Conservation (phyloP, 2,329 filamentous ascomycete genomes). For the Bimuria novae-zelandiae region DNA sequence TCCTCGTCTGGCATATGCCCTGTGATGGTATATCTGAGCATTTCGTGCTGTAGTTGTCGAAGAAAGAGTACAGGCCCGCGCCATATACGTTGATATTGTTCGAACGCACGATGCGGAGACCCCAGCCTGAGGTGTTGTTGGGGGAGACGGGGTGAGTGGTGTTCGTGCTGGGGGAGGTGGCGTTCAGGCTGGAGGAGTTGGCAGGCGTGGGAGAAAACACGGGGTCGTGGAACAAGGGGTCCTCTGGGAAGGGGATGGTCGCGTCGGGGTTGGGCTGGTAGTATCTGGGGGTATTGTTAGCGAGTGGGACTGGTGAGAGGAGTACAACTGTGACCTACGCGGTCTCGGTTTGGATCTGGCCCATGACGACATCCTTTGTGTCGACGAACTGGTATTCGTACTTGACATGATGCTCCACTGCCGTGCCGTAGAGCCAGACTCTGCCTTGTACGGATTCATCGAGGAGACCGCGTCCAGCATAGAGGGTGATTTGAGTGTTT, state of each 20-base stretch:
- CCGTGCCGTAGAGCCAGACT: constrained; percentile 67
- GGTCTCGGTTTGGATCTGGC: constrained; percentile 85
- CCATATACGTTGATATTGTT: constrained; percentile 64
- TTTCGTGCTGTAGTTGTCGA: constrained; percentile 62
- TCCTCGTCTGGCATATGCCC: constrained; percentile 54
- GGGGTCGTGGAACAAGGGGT: constrained; percentile 67
- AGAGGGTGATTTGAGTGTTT: constrained; percentile 72
- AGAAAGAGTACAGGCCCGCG: constrained; percentile 70
- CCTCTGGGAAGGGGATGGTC: constrained; percentile 65
- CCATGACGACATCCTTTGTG: constrained; percentile 80
- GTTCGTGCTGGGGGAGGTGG: constrained; percentile 20
- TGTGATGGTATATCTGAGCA: constrained; percentile 29
- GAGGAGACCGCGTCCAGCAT: constrained; percentile 80
- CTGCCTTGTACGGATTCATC: constrained; percentile 61
- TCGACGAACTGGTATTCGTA: constrained; percentile 85
- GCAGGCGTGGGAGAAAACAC: constrained; percentile 66
- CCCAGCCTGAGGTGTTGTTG: constrained; percentile 61
- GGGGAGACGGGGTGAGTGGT: constrained; percentile 15
- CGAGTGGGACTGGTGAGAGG: background rate
- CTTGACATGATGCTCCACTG: constrained; percentile 62
- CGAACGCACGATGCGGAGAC: constrained; percentile 63
- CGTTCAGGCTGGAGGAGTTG: constrained; percentile 9
- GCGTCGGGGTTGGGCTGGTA: constrained; percentile 83
- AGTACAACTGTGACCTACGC: constrained; percentile 60
- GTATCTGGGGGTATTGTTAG: constrained; percentile 46